phyloP scores from a whole-genome alignment of 2,329 filamentous ascomycete species.

The Ophiostoma himal-ulmi region DNA sequence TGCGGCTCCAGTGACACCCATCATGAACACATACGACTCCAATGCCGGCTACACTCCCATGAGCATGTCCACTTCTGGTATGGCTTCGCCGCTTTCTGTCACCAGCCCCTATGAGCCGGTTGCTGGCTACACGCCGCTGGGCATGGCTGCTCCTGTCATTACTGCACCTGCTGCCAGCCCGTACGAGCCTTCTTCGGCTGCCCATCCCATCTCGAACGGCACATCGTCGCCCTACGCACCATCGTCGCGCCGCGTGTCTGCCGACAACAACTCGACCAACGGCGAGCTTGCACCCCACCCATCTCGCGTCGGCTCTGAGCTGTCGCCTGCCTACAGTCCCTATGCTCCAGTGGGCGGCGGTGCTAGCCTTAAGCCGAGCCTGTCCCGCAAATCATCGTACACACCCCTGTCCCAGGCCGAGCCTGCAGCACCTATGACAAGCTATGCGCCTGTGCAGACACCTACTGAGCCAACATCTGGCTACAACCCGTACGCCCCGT shows the following conservation, averaged over 20 bases:
- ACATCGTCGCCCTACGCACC: conserved; percentile 5
- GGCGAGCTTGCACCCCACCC: conserved; percentile 22
- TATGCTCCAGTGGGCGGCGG: conserved; percentile 32
- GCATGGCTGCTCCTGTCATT: not conserved
- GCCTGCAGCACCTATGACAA: not conserved
- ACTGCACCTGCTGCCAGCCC: conserved; percentile 23
- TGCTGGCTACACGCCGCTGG: conserved; percentile 29
- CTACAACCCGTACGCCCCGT: conserved; percentile 26
- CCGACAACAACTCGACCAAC: conserved; percentile 19
- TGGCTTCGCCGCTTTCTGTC: conserved; percentile 14
- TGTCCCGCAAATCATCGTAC: conserved; percentile 31
- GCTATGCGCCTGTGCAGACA: conserved; percentile 20
- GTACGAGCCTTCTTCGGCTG: conserved; percentile 27
- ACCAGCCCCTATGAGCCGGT: conserved; percentile 29
- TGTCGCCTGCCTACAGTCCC: conserved; percentile 34
- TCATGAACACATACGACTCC: conserved; percentile 25
- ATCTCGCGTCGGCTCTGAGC: conserved; percentile 36
- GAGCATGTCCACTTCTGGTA: conserved; percentile 10
- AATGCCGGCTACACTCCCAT: conserved; percentile 17
- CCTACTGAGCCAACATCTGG: conserved; percentile 10
- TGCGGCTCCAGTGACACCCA: conserved; percentile 19
- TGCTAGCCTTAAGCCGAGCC: not conserved
- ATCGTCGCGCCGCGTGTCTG: conserved; percentile 20
- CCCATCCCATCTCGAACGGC: not conserved
- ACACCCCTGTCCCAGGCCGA: conserved; percentile 25